These are phyloP conservation scores for Dissoconium aciculare DNA, from an alignment of 2,329 filamentous ascomycete genomes.

Conservation along the genomic window DNA sequence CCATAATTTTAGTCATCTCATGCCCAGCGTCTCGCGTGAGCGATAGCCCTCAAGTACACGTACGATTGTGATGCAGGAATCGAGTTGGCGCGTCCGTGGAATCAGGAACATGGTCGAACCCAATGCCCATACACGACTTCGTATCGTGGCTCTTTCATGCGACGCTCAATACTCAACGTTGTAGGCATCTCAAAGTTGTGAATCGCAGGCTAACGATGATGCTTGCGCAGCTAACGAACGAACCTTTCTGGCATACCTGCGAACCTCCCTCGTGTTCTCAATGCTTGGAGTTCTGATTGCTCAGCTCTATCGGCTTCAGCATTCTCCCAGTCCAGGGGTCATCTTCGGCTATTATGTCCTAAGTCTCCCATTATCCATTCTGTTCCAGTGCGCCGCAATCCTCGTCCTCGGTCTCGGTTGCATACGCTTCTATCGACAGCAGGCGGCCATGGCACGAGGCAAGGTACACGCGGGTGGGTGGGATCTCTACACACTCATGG, in stretches of 20 bases:
- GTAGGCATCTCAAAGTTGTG: too few relatives aligned
- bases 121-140: neutral
- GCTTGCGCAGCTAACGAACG: slow-evolving; percentile 61
- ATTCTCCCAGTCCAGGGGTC: slow-evolving; percentile 28
- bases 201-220: too few relatives aligned
- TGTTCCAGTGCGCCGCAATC: slow-evolving; percentile 36
- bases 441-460: slow-evolving; percentile 43
- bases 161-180: too few relatives aligned
- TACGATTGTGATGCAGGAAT: too few relatives aligned
- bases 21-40: neutral
- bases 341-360: slow-evolving; percentile 45
- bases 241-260: slow-evolving; percentile 58
- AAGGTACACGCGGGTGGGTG: slow-evolving; percentile 44
- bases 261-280: slow-evolving; percentile 53
- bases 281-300: slow-evolving; percentile 51
- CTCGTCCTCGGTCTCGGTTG: slow-evolving; percentile 39
- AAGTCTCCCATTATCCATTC: slow-evolving; percentile 43
- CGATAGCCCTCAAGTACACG: neutral
- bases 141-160: too few relatives aligned
- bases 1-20: neutral
- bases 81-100: too few relatives aligned
- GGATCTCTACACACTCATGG: slow-evolving; percentile 39
- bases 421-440: slow-evolving; percentile 45
- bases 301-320: slow-evolving; percentile 51
- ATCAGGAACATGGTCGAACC: too few relatives aligned